Percentiles rank a stretch among this genome's conserved stretches.
Conservation (phyloP, 805 yeast genomes). For the Kluyveromyces aestuarii region DNA sequence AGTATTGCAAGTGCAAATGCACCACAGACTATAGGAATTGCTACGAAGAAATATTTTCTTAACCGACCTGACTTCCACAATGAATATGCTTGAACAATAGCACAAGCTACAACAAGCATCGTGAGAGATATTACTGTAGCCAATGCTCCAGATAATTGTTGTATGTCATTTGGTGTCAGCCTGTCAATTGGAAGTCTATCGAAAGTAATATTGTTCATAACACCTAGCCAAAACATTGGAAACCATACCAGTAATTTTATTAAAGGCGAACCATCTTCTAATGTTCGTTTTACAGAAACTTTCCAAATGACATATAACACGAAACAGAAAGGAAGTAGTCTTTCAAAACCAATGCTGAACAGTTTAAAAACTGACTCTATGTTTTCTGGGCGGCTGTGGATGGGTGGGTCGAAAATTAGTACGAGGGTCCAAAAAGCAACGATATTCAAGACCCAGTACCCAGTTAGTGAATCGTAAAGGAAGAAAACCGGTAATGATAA, state of each 20-base stretch:
- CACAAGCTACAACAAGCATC: constrained; percentile 41
- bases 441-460: constrained; percentile 52
- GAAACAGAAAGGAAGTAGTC: constrained; percentile 69
- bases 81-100: constrained; percentile 62
- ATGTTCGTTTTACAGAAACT: constrained; percentile 41
- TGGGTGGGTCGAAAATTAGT: constrained; percentile 74
- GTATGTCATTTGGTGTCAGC: constrained; percentile 60
- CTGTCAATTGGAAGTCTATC: constrained; percentile 86
- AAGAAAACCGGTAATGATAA: constrained; percentile 56
- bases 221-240: constrained; percentile 75
- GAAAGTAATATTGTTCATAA: constrained; percentile 78
- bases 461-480: constrained; percentile 35
- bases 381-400: constrained; percentile 43
- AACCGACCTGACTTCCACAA: constrained; percentile 75
- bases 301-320: constrained; percentile 65
- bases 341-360: constrained; percentile 59
- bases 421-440: constrained; percentile 81
- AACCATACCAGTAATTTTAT: constrained; percentile 48
- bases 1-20: constrained; percentile 39
- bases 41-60: constrained; percentile 46
- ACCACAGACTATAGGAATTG: constrained; percentile 36
- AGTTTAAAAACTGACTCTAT: constrained; percentile 46
- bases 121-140: constrained; percentile 49
- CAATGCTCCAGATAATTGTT: constrained; percentile 68
- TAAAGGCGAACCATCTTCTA: constrained; percentile 35